Conservation (phyloP, 2,329 filamentous ascomycete species). For the Colletotrichum sp. region DNA sequence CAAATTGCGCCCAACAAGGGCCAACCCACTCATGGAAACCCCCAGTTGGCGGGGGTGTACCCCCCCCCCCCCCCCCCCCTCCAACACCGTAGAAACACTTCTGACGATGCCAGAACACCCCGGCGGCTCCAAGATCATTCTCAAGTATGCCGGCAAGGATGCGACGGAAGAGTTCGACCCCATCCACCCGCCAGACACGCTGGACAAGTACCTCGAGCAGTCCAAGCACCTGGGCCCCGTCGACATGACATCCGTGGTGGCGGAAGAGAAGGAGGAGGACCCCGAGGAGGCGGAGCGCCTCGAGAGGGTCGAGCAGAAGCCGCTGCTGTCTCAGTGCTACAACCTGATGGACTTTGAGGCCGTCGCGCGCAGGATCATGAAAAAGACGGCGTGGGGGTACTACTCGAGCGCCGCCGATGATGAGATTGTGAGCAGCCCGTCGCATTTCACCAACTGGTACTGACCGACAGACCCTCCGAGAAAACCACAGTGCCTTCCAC, state of each 20-base stretch:
- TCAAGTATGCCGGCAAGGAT: constrained; percentile 95
- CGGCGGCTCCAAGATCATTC: constrained; percentile 88
- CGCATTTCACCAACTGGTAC: background rate
- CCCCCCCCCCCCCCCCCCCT: no score
- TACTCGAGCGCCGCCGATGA: constrained; percentile 94
- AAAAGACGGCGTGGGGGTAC: constrained; percentile 96
- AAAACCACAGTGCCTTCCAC: constrained; percentile 96
- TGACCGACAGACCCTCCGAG: constrained; percentile 76
- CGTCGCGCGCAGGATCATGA: constrained; percentile 89
- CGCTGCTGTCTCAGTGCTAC: constrained; percentile 84
- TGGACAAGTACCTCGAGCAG: constrained; percentile 82
- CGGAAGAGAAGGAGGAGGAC: constrained; percentile 71
- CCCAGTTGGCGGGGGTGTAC: no score
- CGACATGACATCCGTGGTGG: constrained; percentile 80
- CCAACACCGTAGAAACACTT: background rate
- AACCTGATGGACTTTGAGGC: constrained; percentile 96
- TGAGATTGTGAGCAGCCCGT: constrained; percentile 71
- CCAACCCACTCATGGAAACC: no score
- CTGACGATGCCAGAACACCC: constrained; percentile 70
- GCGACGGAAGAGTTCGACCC: constrained; percentile 91
- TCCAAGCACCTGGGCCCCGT: constrained; percentile 90
- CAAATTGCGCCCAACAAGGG: no score
- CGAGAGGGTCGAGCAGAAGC: constrained; percentile 77
- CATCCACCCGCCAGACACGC: constrained; percentile 85
- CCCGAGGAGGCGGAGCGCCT: constrained; percentile 68